A percentile compares a stretch with the other conserved stretches of the same genome.
Conservation (phyloP, 768 basidiomycete species). For the Rubroboletus satanas region DNA sequence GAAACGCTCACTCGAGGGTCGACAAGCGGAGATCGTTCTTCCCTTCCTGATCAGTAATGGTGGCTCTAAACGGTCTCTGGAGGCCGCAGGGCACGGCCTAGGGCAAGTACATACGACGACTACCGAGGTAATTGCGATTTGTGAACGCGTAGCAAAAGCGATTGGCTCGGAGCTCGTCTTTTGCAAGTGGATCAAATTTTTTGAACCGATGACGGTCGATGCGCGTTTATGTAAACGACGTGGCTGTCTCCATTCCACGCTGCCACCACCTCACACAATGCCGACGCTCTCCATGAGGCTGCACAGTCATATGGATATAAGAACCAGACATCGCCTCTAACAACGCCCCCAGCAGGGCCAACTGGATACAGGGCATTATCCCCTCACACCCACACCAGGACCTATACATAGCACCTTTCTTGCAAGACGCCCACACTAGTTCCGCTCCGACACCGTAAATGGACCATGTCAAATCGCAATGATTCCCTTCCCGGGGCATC, state of each 20-base stretch:
- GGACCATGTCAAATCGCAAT: conserved; percentile 9
- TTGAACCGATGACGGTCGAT: conserved; percentile 12
- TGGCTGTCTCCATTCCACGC: conserved; percentile 9
- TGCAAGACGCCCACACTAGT: conserved; percentile 12
- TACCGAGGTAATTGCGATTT: conserved; percentile 13
- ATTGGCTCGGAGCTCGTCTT: conserved; percentile 16
- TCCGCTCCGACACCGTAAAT: conserved; percentile 20
- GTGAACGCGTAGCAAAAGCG: conserved; percentile 19
- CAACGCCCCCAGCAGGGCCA: conserved; percentile 12
- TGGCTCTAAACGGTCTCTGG: conserved; percentile 41
- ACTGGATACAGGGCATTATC: conserved; percentile 11
- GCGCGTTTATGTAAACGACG: conserved; percentile 20
- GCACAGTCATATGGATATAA: conserved; percentile 12
- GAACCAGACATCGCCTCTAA: conserved; percentile 16
- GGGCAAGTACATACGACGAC: conserved; percentile 22
- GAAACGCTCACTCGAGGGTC: conserved; percentile 64
- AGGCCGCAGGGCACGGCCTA: conserved; percentile 34
- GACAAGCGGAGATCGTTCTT: conserved; percentile 78
- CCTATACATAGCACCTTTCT: conserved; percentile 17
- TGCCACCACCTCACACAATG: neutral
- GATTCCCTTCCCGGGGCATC: conserved; percentile 14
- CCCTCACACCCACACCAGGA: conserved; percentile 12
- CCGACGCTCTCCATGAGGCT: conserved; percentile 17
- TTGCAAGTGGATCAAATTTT: conserved; percentile 16
- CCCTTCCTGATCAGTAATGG: conserved; percentile 73